These are phyloP conservation scores for Colletotrichum neosansevieriae DNA, from an alignment of 2,329 filamentous ascomycete species.

Conservation along the genomic window DNA sequence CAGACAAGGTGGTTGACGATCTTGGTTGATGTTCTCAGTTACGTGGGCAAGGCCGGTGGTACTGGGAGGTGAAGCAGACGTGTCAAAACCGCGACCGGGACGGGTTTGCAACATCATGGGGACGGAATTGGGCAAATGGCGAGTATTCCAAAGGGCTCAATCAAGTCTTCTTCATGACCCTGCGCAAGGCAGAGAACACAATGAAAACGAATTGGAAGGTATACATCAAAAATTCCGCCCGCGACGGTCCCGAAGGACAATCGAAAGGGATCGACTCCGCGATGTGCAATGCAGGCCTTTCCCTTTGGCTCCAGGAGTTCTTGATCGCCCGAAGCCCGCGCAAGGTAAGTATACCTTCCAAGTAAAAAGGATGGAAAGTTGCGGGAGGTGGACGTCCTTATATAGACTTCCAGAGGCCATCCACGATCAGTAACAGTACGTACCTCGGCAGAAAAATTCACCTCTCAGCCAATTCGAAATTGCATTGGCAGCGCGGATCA, in stretches of 20 bases:
- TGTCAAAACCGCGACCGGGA: too few species aligned
- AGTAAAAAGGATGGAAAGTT: not conserved
- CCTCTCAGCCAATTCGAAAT: too few species aligned
- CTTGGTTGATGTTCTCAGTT: too few species aligned
- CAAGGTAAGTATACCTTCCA: conserved; percentile 63
- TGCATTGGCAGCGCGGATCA: conserved; percentile 11
- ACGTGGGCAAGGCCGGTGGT: too few species aligned
- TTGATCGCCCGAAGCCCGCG: conserved; percentile 57
- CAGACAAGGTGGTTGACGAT: too few species aligned
- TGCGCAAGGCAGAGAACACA: conserved; percentile 21
- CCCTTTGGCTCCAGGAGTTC: conserved; percentile 55
- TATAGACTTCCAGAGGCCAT: conserved; percentile 8
- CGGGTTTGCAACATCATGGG: too few species aligned
- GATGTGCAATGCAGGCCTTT: conserved; percentile 66
- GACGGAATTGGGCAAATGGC: too few species aligned
- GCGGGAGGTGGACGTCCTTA: not conserved
- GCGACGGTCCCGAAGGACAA: conserved; percentile 40
- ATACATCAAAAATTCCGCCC: conserved; percentile 37
- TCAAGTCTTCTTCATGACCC: conserved; percentile 38
- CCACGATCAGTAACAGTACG: conserved; percentile 20
- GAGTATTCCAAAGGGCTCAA: too few species aligned
- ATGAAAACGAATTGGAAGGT: conserved; percentile 31
- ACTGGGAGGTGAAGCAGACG: too few species aligned
- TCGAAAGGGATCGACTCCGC: conserved; percentile 37
- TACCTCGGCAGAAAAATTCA: not conserved